Conservation (phyloP, 495 filamentous ascomycete genomes). For the Apiosordaria backusii region DNA sequence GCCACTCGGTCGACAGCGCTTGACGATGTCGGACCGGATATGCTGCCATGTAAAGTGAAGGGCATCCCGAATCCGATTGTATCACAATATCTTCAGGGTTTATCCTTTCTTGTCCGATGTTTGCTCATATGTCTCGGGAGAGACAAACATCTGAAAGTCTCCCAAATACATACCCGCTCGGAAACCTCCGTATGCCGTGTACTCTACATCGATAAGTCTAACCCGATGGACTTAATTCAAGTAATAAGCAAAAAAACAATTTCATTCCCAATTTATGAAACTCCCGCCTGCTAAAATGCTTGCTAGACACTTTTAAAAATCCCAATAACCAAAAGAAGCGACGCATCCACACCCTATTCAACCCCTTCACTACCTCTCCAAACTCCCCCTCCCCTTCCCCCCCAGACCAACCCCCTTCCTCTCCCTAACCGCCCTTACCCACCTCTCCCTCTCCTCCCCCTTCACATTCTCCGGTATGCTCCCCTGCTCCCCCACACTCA, state of each 20-base stretch:
- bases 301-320: not conserved
- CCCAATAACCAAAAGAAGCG: not conserved
- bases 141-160: not conserved
- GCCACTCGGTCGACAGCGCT: not conserved
- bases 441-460: slow-evolving; percentile 32
- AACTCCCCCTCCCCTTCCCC: slow-evolving; percentile 8
- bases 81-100: not conserved
- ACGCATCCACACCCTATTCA: not conserved
- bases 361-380: not conserved
- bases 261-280: not conserved
- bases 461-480: slow-evolving; percentile 9
- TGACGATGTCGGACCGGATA: not conserved
- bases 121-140: not conserved
- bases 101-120: not conserved
- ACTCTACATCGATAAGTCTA: not conserved
- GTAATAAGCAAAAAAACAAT: not conserved
- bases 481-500: slow-evolving; percentile 45
- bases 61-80: not conserved
- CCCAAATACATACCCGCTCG: not conserved
- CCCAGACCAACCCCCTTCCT: slow-evolving; percentile 45
- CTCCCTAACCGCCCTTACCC: slow-evolving; percentile 37
- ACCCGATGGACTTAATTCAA: not conserved
- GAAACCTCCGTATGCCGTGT: not conserved
- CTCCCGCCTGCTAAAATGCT: not conserved
- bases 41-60: not conserved